These are phyloP conservation scores for Astragalus glycyphyllos DNA, from an alignment of 306 rosid genomes.

Conservation along the genomic window DNA sequence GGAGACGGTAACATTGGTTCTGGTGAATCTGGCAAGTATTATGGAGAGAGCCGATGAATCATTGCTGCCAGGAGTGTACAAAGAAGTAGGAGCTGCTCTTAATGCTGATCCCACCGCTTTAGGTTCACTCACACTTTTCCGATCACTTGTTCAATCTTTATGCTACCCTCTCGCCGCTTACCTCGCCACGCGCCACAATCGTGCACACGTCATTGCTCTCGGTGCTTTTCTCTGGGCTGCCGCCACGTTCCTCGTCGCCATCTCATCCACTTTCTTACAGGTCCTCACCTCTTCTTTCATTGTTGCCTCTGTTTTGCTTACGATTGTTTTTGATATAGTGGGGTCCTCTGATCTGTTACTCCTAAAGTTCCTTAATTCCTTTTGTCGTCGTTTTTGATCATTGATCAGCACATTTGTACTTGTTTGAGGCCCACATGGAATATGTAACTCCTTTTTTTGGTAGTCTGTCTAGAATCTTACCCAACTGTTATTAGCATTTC, in stretches of 20 bases:
- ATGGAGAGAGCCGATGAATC: slow-evolving; percentile 87
- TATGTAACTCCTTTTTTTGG: too few species aligned
- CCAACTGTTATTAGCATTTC: too few species aligned
- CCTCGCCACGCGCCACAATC: slow-evolving; percentile 74
- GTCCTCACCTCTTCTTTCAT: slow-evolving; percentile 43
- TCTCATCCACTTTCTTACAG: slow-evolving; percentile 86
- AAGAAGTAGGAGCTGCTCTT: slow-evolving; percentile 73
- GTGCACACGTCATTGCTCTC: slow-evolving; percentile 79
- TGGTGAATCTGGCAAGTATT: slow-evolving; percentile 70
- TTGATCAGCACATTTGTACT: too few species aligned
- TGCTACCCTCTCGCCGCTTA: slow-evolving; percentile 85
- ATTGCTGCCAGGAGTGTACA: slow-evolving; percentile 77
- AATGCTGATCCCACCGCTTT: slow-evolving; percentile 80
- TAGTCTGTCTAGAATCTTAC: too few species aligned
- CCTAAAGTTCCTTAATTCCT: too few species aligned
- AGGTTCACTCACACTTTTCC: slow-evolving; percentile 77
- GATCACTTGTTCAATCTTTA: slow-evolving; percentile 73
- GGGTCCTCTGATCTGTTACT: too few species aligned
- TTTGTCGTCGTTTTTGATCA: too few species aligned
- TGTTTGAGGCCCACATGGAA: too few species aligned
- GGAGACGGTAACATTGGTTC: slow-evolving; percentile 62
- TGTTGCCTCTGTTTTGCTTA: background rate
- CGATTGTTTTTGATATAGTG: too few species aligned
- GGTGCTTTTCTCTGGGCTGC: slow-evolving; percentile 92
- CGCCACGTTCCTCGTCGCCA: slow-evolving; percentile 88